These are phyloP conservation scores for Kalmanozyma brasiliensis DNA, from an alignment of 1,284 basidiomycete species.

Conservation along the genomic window DNA sequence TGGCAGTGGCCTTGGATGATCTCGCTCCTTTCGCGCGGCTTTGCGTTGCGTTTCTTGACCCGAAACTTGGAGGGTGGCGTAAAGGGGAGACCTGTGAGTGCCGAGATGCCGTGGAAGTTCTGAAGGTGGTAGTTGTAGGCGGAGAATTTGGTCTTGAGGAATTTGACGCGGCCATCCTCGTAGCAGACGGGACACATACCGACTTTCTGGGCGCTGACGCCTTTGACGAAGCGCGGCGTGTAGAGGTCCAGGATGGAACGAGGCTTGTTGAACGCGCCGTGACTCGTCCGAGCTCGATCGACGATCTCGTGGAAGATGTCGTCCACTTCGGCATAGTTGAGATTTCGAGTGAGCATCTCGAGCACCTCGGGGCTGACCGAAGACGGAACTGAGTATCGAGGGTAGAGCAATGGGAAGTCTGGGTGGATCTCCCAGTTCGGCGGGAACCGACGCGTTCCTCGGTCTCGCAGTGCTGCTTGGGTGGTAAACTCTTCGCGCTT, in stretches of 20 bases:
- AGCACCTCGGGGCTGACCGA: constrained; percentile 40
- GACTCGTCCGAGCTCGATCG: constrained; percentile 18
- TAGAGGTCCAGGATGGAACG: constrained; percentile 52
- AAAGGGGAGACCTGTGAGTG: constrained; percentile 39
- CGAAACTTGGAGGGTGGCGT: constrained; percentile 45
- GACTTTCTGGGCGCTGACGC: constrained; percentile 37
- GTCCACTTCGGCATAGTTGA: constrained; percentile 18
- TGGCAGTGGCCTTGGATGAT: constrained; percentile 44
- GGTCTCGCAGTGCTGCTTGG: background rate
- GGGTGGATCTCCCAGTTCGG: constrained; percentile 22
- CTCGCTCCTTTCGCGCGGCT: constrained; percentile 16
- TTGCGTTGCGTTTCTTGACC: constrained; percentile 4
- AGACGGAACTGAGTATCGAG: constrained; percentile 38
- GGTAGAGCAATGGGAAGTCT: constrained; percentile 40
- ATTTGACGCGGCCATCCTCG: constrained; percentile 35
- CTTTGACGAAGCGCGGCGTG: constrained; percentile 49
- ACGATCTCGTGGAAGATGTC: constrained; percentile 19
- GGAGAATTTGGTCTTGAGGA: constrained; percentile 53
- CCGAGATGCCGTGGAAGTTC: constrained; percentile 50
- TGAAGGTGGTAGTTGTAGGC: constrained; percentile 60
- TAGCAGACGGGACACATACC: constrained; percentile 57
- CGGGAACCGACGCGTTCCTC: constrained; percentile 24
- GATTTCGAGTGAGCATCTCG: constrained; percentile 22
- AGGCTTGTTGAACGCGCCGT: constrained; percentile 40
- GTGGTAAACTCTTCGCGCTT: no score